Evolutionary conservation across 108 stramenopile genomes (phyloP).

Genomic region (Stephanodiscus triporus): DNA sequence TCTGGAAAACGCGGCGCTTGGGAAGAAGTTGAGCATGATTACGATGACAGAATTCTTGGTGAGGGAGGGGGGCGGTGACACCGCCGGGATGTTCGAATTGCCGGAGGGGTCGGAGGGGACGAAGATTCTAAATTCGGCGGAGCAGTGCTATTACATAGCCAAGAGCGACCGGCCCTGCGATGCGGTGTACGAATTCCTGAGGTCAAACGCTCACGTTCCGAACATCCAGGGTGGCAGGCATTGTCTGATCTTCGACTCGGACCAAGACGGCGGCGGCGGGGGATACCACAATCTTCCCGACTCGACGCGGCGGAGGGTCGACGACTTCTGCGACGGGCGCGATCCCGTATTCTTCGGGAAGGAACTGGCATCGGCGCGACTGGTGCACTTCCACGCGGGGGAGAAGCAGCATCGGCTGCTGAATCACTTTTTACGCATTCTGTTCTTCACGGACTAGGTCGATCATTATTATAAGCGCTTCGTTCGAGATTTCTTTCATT

Average conservation of each 20-base stretch:
- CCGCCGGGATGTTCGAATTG: conserved; percentile 12
- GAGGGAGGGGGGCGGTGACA: conserved; percentile 23
- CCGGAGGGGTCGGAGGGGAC: conserved; percentile 20
- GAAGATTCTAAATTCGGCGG: conserved; percentile 12
- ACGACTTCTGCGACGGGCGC: conserved; percentile 43
- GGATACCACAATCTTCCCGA: conserved; percentile 7
- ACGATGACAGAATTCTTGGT: conserved; percentile 69
- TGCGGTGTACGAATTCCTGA: conserved; percentile 29
- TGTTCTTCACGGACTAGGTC: conserved; percentile 74
- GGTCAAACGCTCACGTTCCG: conserved; percentile 24
- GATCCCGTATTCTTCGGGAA: conserved; percentile 27
- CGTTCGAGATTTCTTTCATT: conserved; percentile 84
- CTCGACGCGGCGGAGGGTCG: conserved; percentile 16
- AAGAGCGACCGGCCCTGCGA: conserved; percentile 39
- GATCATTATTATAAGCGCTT: conserved; percentile 82
- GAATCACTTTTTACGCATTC: conserved; percentile 82
- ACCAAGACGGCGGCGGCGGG: conserved; percentile 14
- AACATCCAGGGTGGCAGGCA: conserved; percentile 45
- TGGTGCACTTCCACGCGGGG: conserved; percentile 73
- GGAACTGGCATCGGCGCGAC: conserved; percentile 22
- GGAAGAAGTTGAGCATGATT: conserved; percentile 51
- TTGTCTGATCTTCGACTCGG: conserved; percentile 69
- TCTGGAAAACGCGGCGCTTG: conserved; percentile 38
- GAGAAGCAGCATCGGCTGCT: conserved; percentile 70
- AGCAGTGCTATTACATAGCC: conserved; percentile 23